Percentiles rank a stretch among this genome's conserved stretches.
Conservation (phyloP, 768 basidiomycete genomes). For the Atractiella rhizophila region DNA sequence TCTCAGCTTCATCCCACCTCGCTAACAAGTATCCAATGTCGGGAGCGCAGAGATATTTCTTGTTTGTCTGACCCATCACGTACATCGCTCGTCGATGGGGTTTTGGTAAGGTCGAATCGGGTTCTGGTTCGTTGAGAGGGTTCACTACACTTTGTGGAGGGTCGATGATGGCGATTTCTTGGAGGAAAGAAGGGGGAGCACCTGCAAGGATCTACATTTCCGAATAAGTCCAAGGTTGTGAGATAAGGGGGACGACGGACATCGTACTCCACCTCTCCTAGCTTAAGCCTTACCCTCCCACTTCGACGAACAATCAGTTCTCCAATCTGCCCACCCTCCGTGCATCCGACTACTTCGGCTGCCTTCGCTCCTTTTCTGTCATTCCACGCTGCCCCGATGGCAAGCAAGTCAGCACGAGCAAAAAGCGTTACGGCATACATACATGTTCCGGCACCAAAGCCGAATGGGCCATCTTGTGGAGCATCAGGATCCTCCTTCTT, state of each 20-base stretch:
- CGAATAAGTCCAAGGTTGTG: background rate
- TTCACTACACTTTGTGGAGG: background rate
- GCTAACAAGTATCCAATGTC: constrained; percentile 12
- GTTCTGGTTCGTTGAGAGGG: background rate
- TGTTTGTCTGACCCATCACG: constrained; percentile 16
- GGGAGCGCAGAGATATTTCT: constrained; percentile 17
- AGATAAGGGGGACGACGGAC: background rate
- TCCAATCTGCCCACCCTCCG: constrained; percentile 13
- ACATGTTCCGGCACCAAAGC: background rate
- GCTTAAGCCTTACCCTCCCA: constrained; percentile 12
- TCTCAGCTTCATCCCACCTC: constrained; percentile 3
- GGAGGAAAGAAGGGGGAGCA: constrained; percentile 16
- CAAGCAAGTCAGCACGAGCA: background rate
- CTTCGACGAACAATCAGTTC: constrained; percentile 13
- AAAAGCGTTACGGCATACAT: background rate
- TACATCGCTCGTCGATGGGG: constrained; percentile 2
- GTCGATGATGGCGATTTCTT: constrained; percentile 16
- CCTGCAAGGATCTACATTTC: constrained; percentile 15
- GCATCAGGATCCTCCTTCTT: background rate
- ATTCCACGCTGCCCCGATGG: constrained; percentile 1
- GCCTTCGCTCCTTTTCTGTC: constrained; percentile 6
- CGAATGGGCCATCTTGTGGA: background rate
- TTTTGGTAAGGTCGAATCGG: background rate
- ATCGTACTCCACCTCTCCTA: constrained; percentile 13
- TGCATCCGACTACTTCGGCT: background rate